These are phyloP conservation scores for Teratosphaeria gauchensis DNA, from an alignment of 2,329 filamentous ascomycete genomes.

Conservation along the genomic window DNA sequence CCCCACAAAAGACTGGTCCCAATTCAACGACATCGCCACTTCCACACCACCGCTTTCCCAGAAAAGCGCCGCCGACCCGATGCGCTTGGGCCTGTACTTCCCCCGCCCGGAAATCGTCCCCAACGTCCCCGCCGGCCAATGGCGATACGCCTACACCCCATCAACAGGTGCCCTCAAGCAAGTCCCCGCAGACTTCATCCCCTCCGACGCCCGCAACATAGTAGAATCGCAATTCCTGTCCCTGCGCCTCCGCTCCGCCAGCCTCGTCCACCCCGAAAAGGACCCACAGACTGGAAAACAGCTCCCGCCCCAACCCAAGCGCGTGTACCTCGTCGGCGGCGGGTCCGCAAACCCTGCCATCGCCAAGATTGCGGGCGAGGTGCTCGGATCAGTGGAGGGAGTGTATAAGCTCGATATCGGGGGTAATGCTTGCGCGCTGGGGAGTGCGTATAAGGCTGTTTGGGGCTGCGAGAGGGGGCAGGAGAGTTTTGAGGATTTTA, in stretches of 20 bases:
- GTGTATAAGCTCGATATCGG: constrained; percentile 91
- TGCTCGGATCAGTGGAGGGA: constrained; percentile 79
- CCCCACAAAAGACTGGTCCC: constrained; percentile 54
- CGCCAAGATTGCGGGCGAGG: constrained; percentile 71
- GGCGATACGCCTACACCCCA: constrained; percentile 60
- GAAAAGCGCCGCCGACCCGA: constrained; percentile 40
- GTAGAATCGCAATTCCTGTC: constrained; percentile 93
- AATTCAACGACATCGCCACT: constrained; percentile 67
- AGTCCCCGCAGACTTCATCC: constrained; percentile 35
- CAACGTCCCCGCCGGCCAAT: constrained; percentile 75
- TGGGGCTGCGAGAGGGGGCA: constrained; percentile 69
- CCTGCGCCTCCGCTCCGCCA: constrained; percentile 73
- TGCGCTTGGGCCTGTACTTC: constrained; percentile 90
- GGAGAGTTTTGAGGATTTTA: constrained; percentile 72
- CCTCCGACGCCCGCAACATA: constrained; percentile 69
- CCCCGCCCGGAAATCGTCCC: constrained; percentile 92
- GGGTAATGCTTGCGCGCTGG: constrained; percentile 87
- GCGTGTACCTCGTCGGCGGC: constrained; percentile 90
- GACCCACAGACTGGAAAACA: constrained; percentile 35
- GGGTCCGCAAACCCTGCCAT: constrained; percentile 86
- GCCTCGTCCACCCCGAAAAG: constrained; percentile 48
- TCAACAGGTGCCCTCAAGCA: constrained; percentile 36
- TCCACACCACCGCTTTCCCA: constrained; percentile 61
- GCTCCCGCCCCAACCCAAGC: constrained; percentile 72
- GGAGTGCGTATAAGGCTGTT: constrained; percentile 89